Evolutionary conservation across 805 yeast species (phyloP).

Genomic region (Sugiyamaella mastotermitis): DNA sequence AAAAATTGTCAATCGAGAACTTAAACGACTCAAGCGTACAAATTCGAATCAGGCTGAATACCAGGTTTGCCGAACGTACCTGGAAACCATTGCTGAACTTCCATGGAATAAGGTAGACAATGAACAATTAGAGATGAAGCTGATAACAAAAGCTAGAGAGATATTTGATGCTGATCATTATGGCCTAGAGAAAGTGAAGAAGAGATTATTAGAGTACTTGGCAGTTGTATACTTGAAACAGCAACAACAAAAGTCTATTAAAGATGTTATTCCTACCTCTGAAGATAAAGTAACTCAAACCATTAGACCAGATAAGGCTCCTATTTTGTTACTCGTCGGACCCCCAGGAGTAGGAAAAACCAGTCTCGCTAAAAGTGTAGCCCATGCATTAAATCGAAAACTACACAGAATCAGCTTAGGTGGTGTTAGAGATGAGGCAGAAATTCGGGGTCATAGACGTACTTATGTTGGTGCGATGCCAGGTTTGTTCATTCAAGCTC

Average conservation of each 20-base stretch:
- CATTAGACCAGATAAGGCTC: slow-evolving; percentile 39
- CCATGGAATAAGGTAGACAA: slow-evolving; percentile 32
- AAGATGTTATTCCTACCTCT: slow-evolving; percentile 6
- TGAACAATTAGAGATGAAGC: slow-evolving; percentile 26
- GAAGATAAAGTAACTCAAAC: slow-evolving; percentile 1
- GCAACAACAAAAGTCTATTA: slow-evolving; percentile 5
- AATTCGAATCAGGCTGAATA: slow-evolving; percentile 37
- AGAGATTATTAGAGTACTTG: slow-evolving; percentile 68
- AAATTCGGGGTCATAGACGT: slow-evolving; percentile 83
- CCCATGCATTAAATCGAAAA: slow-evolving; percentile 62
- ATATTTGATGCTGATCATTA: slow-evolving; percentile 70
- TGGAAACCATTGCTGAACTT: slow-evolving; percentile 35
- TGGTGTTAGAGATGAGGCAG: slow-evolving; percentile 84
- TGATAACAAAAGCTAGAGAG: slow-evolving; percentile 47
- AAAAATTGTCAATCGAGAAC: slow-evolving; percentile 32
- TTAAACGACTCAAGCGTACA: slow-evolving; percentile 34
- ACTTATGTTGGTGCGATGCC: slow-evolving; percentile 93
- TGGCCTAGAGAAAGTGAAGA: slow-evolving; percentile 69
- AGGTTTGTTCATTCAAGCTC: slow-evolving; percentile 70
- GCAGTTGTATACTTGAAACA: slow-evolving; percentile 63
- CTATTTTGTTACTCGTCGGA: slow-evolving; percentile 76
- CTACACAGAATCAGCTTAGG: slow-evolving; percentile 81
- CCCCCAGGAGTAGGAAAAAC: slow-evolving; percentile 96
- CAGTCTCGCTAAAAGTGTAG: slow-evolving; percentile 76
- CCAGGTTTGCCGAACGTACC: slow-evolving; percentile 35